Evolutionary conservation across 2,329 filamentous ascomycete genomes (phyloP).

Genomic region (Chaetomium sp.): DNA sequence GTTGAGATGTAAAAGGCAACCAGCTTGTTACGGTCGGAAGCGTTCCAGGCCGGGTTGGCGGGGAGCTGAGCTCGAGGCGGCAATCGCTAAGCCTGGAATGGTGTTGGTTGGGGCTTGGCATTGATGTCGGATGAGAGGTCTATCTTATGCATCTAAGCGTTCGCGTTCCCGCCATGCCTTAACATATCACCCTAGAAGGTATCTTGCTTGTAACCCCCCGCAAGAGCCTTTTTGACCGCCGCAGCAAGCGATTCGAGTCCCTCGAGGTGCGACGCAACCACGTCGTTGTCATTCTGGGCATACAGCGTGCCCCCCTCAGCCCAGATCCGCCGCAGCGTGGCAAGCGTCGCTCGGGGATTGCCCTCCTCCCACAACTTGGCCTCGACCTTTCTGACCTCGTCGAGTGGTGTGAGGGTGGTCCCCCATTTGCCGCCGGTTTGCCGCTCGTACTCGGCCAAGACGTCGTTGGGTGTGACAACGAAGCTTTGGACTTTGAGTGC

Average conservation of each 20-base stretch:
- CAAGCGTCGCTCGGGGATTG: slow-evolving; percentile 53
- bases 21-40: background rate
- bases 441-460: slow-evolving; percentile 67
- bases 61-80: background rate
- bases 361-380: slow-evolving; percentile 58
- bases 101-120: background rate
- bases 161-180: background rate
- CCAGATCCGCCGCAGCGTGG: slow-evolving; percentile 72
- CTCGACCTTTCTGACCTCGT: slow-evolving; percentile 59
- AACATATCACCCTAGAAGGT: slow-evolving; percentile 26
- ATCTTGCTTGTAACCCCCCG: slow-evolving; percentile 33
- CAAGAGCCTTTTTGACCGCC: slow-evolving; percentile 36
- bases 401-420: slow-evolving; percentile 55
- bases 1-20: background rate
- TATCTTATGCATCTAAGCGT: slow-evolving; percentile 8
- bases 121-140: no score
- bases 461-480: slow-evolving; percentile 62
- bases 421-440: slow-evolving; percentile 63
- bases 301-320: slow-evolving; percentile 72
- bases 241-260: slow-evolving; percentile 54
- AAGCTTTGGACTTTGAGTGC: slow-evolving; percentile 72
- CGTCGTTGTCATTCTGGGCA: slow-evolving; percentile 65
- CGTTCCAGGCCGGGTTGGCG: background rate
- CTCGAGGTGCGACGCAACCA: slow-evolving; percentile 53
- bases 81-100: no score